Conservation (phyloP, 139 green algal genomes). For the Tetradesmus lagerheimii region DNA sequence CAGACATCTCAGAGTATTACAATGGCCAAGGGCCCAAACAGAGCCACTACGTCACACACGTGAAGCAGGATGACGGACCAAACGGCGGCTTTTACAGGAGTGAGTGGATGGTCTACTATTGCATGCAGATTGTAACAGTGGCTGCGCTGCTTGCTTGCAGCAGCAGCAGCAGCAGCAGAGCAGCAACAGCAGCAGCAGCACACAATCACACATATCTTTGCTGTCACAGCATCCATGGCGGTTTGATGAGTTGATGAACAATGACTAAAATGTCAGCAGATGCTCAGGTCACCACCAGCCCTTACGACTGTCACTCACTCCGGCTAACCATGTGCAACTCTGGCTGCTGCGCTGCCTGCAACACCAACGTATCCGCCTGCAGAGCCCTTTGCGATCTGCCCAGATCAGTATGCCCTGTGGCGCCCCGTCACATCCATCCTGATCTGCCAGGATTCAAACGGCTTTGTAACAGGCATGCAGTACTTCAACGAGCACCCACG, state of each 20-base stretch:
- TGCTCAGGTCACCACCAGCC: too few relatives aligned
- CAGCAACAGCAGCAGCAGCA: not conserved
- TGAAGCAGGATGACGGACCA: not conserved
- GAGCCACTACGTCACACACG: not conserved
- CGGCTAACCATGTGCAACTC: not conserved
- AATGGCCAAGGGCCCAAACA: not conserved
- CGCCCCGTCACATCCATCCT: constrained; percentile 1
- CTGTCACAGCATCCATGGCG: too few relatives aligned
- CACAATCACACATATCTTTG: too few relatives aligned
- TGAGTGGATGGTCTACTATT: not conserved
- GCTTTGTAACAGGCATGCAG: constrained; percentile 25
- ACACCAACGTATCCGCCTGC: too few relatives aligned
- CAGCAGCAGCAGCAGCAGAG: not conserved
- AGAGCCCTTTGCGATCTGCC: constrained; percentile 6
- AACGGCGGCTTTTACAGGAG: not conserved
- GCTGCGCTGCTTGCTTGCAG: not conserved
- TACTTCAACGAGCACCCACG: constrained; percentile 26
- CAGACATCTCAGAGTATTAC: not conserved
- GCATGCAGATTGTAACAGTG: too few relatives aligned
- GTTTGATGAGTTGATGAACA: too few relatives aligned
- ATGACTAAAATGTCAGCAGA: too few relatives aligned
- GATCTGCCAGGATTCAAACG: not conserved
- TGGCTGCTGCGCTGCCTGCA: not conserved
- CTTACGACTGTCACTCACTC: too few relatives aligned
- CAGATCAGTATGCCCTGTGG: not conserved